phyloP scores from a whole-genome alignment of 2,329 filamentous ascomycete genomes.

The Pseudocercospora pini-densiflorae region DNA sequence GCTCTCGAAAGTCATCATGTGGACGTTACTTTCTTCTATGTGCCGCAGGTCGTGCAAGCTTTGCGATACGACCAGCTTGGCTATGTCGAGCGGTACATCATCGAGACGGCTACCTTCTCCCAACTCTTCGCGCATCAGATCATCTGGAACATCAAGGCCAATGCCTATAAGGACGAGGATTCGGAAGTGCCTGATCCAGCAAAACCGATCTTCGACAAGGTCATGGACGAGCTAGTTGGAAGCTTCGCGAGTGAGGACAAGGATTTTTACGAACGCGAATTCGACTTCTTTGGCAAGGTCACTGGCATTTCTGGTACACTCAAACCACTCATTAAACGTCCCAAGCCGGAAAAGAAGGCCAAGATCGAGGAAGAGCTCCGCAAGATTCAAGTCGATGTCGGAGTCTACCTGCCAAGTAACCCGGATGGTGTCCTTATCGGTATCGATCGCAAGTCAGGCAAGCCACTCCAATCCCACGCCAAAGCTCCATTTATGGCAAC shows the following conservation, averaged over 20 bases:
- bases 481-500: conserved; percentile 99
- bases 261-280: conserved; percentile 91
- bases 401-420: conserved; percentile 96
- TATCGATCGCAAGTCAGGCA: conserved; percentile 97
- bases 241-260: conserved; percentile 81
- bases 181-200: conserved; percentile 87
- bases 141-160: conserved; percentile 99
- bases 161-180: conserved; percentile 97
- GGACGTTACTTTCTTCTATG: conserved; percentile 99
- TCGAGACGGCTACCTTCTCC: conserved; percentile 97
- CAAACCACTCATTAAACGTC: conserved; percentile 86
- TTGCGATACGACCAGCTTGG: conserved; percentile 90
- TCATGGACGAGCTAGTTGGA: conserved; percentile 80
- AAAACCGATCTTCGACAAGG: conserved; percentile 90
- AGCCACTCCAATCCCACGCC: conserved; percentile 95
- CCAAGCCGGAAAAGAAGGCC: conserved; percentile 96
- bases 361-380: conserved; percentile 99
- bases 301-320: conserved; percentile 95
- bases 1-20: conserved; percentile 91
- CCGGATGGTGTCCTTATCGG: conserved; percentile 96
- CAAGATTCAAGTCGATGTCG: conserved; percentile 95
- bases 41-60: conserved; percentile 96
- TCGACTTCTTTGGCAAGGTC: conserved; percentile 97
- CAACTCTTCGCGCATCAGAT: conserved; percentile 99
- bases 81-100: conserved; percentile 94